phyloP scores from a whole-genome alignment of 805 yeast species.

The Candida ficus region DNA sequence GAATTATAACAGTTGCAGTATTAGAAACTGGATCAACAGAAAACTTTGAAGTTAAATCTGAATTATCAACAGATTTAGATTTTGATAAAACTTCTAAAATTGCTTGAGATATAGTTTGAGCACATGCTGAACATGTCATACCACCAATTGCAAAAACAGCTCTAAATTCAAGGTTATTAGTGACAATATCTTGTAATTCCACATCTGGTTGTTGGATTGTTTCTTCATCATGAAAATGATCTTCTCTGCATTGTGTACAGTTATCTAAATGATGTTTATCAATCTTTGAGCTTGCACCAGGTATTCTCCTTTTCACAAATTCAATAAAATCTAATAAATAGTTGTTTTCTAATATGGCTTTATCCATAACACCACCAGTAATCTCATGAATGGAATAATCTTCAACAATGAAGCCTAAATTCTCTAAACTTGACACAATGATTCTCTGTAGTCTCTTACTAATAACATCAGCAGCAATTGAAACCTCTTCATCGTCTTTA shows the following conservation, averaged over 20 bases:
- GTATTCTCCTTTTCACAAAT: slow-evolving; percentile 11
- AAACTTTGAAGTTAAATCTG: slow-evolving; percentile 23
- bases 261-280: slow-evolving; percentile 31
- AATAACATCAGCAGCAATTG: slow-evolving; percentile 6
- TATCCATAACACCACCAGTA: slow-evolving; percentile 11
- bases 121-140: slow-evolving; percentile 66
- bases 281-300: no score
- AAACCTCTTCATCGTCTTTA: slow-evolving; percentile 13
- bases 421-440: slow-evolving; percentile 8
- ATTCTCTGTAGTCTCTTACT: slow-evolving; percentile 6
- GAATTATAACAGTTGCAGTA: slow-evolving; percentile 48
- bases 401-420: slow-evolving; percentile 18
- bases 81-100: slow-evolving; percentile 25
- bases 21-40: slow-evolving; percentile 49
- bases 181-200: slow-evolving; percentile 23
- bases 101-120: slow-evolving; percentile 42
- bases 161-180: slow-evolving; percentile 28
- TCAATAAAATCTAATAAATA: slow-evolving; percentile 18
- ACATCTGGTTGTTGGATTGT: no score
- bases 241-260: slow-evolving; percentile 37
- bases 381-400: slow-evolving; percentile 24
- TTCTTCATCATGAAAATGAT: slow-evolving; percentile 6
- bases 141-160: slow-evolving; percentile 57
- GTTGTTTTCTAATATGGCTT: slow-evolving; percentile 2
- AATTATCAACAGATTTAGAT: slow-evolving; percentile 4